Conservation (phyloP, 176 grass and related monocot genomes). For the Poa annua region DNA sequence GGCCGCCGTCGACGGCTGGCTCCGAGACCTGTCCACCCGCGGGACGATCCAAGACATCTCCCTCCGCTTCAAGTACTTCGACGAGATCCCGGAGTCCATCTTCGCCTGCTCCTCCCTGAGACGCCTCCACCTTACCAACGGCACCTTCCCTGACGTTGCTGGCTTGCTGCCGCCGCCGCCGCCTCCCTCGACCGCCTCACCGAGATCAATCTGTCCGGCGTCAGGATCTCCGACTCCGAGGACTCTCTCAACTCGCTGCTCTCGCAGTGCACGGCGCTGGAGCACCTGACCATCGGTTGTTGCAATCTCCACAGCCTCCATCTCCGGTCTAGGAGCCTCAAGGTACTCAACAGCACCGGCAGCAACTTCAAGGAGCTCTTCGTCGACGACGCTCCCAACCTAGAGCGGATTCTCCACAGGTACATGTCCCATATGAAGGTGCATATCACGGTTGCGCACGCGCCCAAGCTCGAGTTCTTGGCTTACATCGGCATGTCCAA, state of each 20-base stretch:
- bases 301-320: neutral
- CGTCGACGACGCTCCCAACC: slow-evolving; percentile 20
- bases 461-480: slow-evolving; percentile 31
- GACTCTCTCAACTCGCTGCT: neutral
- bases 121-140: neutral
- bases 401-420: neutral
- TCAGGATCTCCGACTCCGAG: neutral
- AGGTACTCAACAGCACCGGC: neutral
- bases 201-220: neutral
- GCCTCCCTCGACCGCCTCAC: slow-evolving; percentile 12
- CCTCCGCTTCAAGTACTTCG: neutral
- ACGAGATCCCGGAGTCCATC: slow-evolving; percentile 4
- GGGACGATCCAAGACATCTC: slow-evolving; percentile 22
- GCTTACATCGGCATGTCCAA: slow-evolving; percentile 13
- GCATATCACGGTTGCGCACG: slow-evolving; percentile 10
- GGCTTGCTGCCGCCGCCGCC: neutral
- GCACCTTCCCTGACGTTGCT: slow-evolving; percentile 24
- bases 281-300: neutral
- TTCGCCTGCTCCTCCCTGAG: slow-evolving; percentile 18
- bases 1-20: neutral
- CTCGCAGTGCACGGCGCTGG: slow-evolving; percentile 5
- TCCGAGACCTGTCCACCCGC: neutral
- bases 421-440: neutral
- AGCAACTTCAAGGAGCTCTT: neutral
- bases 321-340: slow-evolving; percentile 12